phyloP scores from a whole-genome alignment of 208 protist genomes.

The Tritrichomonas foetus region DNA sequence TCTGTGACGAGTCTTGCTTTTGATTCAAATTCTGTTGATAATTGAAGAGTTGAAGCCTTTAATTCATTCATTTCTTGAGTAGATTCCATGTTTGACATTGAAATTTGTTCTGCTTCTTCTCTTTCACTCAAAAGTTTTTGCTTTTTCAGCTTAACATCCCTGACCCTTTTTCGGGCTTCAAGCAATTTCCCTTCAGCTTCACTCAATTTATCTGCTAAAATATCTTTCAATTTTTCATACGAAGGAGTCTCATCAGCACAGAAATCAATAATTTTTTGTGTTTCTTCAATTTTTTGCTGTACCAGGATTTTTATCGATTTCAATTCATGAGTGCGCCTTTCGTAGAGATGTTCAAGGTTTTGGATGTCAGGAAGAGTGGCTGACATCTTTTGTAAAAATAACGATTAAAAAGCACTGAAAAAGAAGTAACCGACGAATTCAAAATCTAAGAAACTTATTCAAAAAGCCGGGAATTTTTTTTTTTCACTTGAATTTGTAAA shows the following conservation, averaged over 20 bases:
- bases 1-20: neutral
- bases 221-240: neutral
- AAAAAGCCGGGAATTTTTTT: too few relatives aligned
- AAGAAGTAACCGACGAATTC: too few relatives aligned
- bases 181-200: neutral
- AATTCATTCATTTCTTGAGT: neutral
- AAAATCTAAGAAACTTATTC: too few relatives aligned
- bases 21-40: neutral
- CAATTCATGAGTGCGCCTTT: neutral
- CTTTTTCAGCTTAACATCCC: neutral
- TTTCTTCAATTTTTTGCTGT: conserved; percentile 35
- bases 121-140: neutral
- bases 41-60: neutral
- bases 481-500: too few relatives aligned
- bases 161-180: neutral
- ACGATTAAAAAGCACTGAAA: too few relatives aligned
- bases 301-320: neutral
- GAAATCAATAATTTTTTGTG: neutral
- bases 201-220: neutral
- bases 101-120: conserved; percentile 8
- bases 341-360: neutral
- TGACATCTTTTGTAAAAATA: too few relatives aligned
- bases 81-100: neutral
- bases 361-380: neutral
- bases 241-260: neutral